These are phyloP conservation scores for Hyphodiscus hymeniophilus DNA, from an alignment of 495 filamentous ascomycete genomes.

Conservation along the genomic window DNA sequence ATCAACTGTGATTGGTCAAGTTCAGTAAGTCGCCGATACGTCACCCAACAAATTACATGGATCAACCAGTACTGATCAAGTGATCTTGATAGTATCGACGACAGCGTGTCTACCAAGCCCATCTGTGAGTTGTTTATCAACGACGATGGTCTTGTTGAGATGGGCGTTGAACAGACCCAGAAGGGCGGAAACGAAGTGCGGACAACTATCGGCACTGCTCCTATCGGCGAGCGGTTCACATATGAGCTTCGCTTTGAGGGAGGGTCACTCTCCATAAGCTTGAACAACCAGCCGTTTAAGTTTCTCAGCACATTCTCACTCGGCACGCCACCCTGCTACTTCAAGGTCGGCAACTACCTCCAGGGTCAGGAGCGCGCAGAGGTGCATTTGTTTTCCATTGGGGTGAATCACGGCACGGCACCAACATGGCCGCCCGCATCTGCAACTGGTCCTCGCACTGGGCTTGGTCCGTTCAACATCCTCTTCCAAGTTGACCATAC, in stretches of 20 bases:
- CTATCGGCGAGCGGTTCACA: constrained; percentile 22
- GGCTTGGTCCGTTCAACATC: too few species aligned
- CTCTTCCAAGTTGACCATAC: too few species aligned
- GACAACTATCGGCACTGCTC: constrained; percentile 23
- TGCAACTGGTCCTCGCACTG: too few species aligned
- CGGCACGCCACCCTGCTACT: constrained; percentile 29
- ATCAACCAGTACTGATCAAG: too few species aligned
- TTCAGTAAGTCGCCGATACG: too few species aligned
- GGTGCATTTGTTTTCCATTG: constrained; percentile 24
- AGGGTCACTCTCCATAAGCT: constrained; percentile 21
- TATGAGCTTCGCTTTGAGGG: constrained; percentile 30
- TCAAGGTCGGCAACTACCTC: constrained; percentile 37
- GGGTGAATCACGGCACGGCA: too few species aligned
- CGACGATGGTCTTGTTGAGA: constrained; percentile 21
- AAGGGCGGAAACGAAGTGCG: constrained; percentile 21
- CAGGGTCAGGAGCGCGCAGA: constrained; percentile 26
- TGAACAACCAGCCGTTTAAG: constrained; percentile 25
- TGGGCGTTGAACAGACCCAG: constrained; percentile 27
- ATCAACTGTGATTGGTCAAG: constrained; percentile 33
- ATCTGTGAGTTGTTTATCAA: constrained; percentile 31
- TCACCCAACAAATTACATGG: too few species aligned
- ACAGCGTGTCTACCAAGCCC: constrained; percentile 27
- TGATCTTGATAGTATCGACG: too few species aligned
- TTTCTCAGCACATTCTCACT: constrained; percentile 24
- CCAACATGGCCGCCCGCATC: too few species aligned